Conservation (phyloP, 2,329 filamentous ascomycete species). For the Aspergillus thermomutatus region DNA sequence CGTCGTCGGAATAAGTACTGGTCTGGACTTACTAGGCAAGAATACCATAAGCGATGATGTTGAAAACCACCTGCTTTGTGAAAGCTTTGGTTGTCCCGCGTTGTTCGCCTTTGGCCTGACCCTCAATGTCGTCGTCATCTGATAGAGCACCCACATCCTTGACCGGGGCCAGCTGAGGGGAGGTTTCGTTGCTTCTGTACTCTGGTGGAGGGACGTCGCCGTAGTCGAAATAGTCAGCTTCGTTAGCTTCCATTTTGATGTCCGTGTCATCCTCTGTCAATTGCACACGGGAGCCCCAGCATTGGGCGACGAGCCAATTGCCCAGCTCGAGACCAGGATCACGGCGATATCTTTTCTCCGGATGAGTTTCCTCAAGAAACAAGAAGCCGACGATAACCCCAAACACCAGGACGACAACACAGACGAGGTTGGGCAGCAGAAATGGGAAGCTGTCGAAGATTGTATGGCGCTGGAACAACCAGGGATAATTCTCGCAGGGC, state of each 20-base stretch:
- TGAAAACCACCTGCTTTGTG: slow-evolving; percentile 78
- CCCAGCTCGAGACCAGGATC: slow-evolving; percentile 78
- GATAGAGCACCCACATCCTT: slow-evolving; percentile 28
- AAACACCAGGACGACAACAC: slow-evolving; percentile 70
- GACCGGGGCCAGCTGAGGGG: slow-evolving; percentile 46
- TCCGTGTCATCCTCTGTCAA: slow-evolving; percentile 20
- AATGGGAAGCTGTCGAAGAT: slow-evolving; percentile 88
- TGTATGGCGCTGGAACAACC: slow-evolving; percentile 65
- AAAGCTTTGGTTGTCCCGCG: slow-evolving; percentile 61
- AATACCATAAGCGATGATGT: slow-evolving; percentile 86
- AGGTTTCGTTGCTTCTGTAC: slow-evolving; percentile 60
- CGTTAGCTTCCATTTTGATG: slow-evolving; percentile 50
- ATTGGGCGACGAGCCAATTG: slow-evolving; percentile 57
- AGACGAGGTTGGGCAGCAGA: slow-evolving; percentile 87
- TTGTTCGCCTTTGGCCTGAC: slow-evolving; percentile 40
- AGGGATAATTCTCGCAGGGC: slow-evolving; percentile 78
- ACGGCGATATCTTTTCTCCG: slow-evolving; percentile 69
- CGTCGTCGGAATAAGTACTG: not conserved
- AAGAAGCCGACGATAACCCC: slow-evolving; percentile 76
- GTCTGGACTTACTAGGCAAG: slow-evolving; percentile 77
- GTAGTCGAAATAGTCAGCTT: slow-evolving; percentile 54
- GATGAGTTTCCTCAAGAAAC: slow-evolving; percentile 92
- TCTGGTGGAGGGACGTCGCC: slow-evolving; percentile 62
- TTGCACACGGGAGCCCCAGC: slow-evolving; percentile 26
- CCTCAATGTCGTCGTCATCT: slow-evolving; percentile 39